These are phyloP conservation scores for Paramecium biaurelia DNA, from an alignment of 73 alveolate species.

Conservation along the genomic window DNA sequence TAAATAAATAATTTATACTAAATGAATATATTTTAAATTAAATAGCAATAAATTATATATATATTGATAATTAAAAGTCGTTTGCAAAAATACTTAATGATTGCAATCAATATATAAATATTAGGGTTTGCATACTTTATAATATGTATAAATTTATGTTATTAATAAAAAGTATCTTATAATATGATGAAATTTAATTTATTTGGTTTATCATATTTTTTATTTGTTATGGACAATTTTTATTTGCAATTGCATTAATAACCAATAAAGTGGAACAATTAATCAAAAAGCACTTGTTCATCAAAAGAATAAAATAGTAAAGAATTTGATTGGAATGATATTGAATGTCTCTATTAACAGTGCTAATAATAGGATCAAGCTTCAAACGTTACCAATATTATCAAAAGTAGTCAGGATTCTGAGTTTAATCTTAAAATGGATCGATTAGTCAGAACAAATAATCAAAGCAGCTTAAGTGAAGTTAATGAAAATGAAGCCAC, in stretches of 20 bases:
- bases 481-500: neutral
- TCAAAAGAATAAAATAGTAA: neutral
- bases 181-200: neutral
- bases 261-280: neutral
- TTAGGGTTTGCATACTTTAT: neutral
- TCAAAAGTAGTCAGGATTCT: neutral
- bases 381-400: neutral
- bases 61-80: neutral
- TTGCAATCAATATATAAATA: neutral
- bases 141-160: neutral
- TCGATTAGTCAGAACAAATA: neutral
- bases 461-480: neutral
- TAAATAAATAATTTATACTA: neutral
- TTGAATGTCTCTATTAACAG: neutral
- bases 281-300: neutral
- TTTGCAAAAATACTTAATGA: neutral
- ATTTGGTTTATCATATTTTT: neutral
- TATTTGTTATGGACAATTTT: neutral
- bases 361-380: conserved; percentile 3
- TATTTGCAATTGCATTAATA: neutral
- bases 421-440: neutral
- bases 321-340: neutral
- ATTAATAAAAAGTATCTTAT: neutral
- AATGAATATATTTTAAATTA: neutral
- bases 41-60: neutral